Conservation (phyloP, 495 filamentous ascomycete species). For the Xylaria castorea region DNA sequence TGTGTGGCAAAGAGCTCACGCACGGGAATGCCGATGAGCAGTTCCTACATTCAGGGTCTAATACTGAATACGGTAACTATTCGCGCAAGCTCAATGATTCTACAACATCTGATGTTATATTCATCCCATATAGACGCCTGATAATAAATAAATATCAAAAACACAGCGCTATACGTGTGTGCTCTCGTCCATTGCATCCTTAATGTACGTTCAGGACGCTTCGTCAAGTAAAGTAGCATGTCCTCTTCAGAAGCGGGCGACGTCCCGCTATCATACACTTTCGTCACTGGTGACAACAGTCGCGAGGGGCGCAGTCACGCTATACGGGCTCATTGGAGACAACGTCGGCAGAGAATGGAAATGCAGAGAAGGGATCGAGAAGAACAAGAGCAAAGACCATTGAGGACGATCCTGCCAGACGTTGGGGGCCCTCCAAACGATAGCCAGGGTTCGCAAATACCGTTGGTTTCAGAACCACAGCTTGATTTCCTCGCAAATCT, state of each 20-base stretch:
- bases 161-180: no score
- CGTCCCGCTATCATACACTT: constrained; percentile 1
- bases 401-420: constrained; percentile 5
- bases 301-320: constrained; percentile 18
- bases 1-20: neutral
- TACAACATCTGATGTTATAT: neutral
- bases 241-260: constrained; percentile 11
- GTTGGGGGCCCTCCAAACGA: neutral
- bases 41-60: neutral
- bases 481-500: neutral
- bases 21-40: constrained; percentile 8
- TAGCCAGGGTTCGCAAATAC: neutral
- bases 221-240: neutral
- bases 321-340: constrained; percentile 23
- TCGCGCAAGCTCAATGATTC: neutral
- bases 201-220: neutral
- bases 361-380: constrained; percentile 11
- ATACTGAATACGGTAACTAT: neutral
- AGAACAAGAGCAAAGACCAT: constrained; percentile 11
- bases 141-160: neutral
- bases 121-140: neutral
- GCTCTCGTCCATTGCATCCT: neutral
- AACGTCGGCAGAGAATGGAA: constrained; percentile 20
- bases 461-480: neutral
- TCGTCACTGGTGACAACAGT: constrained; percentile 6